Conservation (phyloP, 208 protist species). For the Leptomonas seymouri region DNA sequence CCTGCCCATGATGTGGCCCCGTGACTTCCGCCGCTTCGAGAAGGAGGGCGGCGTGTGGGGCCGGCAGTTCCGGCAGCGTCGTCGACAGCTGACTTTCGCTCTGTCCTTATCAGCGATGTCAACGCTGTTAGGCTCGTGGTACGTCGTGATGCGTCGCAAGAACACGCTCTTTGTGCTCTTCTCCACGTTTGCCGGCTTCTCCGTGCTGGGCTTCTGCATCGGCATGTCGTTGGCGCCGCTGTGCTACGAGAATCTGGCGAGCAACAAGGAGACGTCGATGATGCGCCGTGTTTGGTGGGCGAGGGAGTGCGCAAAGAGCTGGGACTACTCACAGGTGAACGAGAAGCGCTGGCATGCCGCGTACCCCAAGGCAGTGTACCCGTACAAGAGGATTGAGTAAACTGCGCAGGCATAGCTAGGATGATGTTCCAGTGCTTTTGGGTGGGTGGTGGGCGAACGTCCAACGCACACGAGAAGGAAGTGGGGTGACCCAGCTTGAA, state of each 20-base stretch:
- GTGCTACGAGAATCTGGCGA: conserved; percentile 78
- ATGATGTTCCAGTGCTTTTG: neutral
- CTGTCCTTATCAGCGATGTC: conserved; percentile 33
- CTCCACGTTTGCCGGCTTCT: conserved; percentile 82
- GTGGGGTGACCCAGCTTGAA: too few species aligned
- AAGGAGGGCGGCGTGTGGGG: conserved; percentile 85
- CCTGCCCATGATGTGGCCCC: conserved; percentile 89
- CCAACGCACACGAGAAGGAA: too few species aligned
- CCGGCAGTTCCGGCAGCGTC: conserved; percentile 73
- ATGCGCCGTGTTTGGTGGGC: conserved; percentile 94
- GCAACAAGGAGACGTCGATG: conserved; percentile 90
- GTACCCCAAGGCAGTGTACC: conserved; percentile 66
- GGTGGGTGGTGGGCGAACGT: too few species aligned
- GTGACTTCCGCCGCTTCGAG: conserved; percentile 85
- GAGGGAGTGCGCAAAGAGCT: conserved; percentile 91
- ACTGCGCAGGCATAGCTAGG: neutral
- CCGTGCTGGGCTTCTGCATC: conserved; percentile 80
- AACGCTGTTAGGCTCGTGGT: conserved; percentile 62
- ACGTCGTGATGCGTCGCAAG: conserved; percentile 55
- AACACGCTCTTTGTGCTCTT: conserved; percentile 88
- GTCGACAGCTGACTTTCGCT: conserved; percentile 80
- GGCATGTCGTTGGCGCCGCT: conserved; percentile 71
- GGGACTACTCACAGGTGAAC: conserved; percentile 86
- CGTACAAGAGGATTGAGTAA: conserved; percentile 48
- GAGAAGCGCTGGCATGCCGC: conserved; percentile 57